Evolutionary conservation across 257 asterid species (phyloP).

Genomic region (Anisodus acutangulus): DNA sequence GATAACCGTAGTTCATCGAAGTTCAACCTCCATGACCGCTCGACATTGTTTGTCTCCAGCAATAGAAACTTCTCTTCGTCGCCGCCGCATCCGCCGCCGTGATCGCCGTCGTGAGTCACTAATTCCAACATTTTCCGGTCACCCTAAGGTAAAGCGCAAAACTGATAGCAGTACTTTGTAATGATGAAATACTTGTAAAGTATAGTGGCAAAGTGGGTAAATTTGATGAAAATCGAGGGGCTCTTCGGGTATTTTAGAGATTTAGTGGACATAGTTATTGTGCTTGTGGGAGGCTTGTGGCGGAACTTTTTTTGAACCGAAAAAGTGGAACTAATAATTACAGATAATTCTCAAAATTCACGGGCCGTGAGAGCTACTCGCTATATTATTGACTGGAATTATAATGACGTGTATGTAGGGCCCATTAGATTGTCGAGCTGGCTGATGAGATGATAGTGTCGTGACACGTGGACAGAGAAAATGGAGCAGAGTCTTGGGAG

Average conservation of each 20-base stretch:
- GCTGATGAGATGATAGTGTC: not conserved
- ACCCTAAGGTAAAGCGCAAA: not conserved
- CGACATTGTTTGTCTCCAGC: slow-evolving; percentile 42
- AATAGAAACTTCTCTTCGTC: slow-evolving; percentile 46
- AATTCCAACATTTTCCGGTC: slow-evolving; percentile 21
- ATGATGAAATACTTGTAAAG: too few relatives aligned
- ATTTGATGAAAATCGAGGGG: slow-evolving; percentile 20
- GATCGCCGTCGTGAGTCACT: slow-evolving; percentile 36
- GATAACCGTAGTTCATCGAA: slow-evolving; percentile 48
- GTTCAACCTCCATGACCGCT: slow-evolving; percentile 56
- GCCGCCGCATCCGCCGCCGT: slow-evolving; percentile 36
- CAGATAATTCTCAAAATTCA: not conserved
- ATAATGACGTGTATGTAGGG: not conserved
- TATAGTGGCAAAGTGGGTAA: slow-evolving; percentile 20
- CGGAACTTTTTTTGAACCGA: slow-evolving; percentile 18
- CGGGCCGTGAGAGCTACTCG: not conserved
- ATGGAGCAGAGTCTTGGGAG: not conserved
- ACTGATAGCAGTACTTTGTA: too few relatives aligned
- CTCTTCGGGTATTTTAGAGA: not conserved
- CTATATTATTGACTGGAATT: not conserved
- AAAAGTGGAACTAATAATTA: not conserved
- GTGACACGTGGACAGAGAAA: not conserved
- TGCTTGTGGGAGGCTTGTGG: not conserved
- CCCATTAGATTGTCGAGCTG: not conserved
- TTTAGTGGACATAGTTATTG: slow-evolving; percentile 15